Conservation (phyloP, 345 rosid genomes). For the Gossypium arboreum region DNA sequence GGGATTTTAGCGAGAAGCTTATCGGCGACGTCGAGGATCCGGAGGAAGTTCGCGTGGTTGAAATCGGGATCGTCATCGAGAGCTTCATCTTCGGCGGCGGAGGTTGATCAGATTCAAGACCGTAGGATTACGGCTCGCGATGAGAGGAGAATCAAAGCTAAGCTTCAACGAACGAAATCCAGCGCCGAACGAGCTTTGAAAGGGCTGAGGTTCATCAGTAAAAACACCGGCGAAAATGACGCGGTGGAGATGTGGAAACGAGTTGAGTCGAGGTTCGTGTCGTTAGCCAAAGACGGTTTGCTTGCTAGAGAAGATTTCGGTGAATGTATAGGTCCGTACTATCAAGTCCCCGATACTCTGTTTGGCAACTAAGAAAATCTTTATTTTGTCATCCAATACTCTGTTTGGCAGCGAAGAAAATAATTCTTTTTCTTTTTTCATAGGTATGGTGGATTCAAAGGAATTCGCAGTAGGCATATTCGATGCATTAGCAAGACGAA, state of each 20-base stretch:
- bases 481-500: constrained; percentile 68
- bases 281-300: constrained; percentile 57
- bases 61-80: constrained; percentile 56
- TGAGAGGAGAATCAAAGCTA: constrained; percentile 51
- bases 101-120: constrained; percentile 20
- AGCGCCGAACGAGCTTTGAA: constrained; percentile 72
- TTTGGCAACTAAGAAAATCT: constrained; percentile 14
- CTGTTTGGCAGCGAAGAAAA: background rate
- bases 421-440: background rate
- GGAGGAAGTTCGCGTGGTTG: constrained; percentile 54
- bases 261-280: constrained; percentile 59
- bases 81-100: constrained; percentile 38
- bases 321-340: constrained; percentile 70
- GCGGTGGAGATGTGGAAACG: constrained; percentile 63
- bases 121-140: constrained; percentile 40
- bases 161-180: constrained; percentile 58
- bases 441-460: constrained; percentile 88
- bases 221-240: constrained; percentile 37
- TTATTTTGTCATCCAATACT: too few relatives aligned
- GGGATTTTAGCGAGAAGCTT: constrained; percentile 42
- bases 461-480: constrained; percentile 85
- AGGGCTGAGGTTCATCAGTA: constrained; percentile 72
- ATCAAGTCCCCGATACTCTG: background rate
- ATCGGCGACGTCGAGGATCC: constrained; percentile 56
- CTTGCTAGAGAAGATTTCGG: constrained; percentile 84